phyloP scores from a whole-genome alignment of 116 monocot genomes.

The Cymodocea nodosa region DNA sequence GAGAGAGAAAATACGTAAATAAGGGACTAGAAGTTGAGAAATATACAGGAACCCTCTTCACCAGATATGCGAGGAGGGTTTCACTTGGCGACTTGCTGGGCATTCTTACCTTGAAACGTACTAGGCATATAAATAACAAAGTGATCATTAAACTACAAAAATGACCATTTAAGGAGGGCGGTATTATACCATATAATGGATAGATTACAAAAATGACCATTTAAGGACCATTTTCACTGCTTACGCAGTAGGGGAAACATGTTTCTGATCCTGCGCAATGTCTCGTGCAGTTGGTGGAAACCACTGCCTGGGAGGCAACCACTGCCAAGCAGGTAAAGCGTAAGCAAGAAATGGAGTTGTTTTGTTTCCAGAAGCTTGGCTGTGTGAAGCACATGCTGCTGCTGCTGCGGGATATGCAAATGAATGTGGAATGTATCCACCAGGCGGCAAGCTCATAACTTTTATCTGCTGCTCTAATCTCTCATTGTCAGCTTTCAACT shows the following conservation, averaged over 20 bases:
- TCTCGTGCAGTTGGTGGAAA: constrained; percentile 26
- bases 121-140: not conserved
- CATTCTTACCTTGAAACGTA: too few species aligned
- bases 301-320: constrained; percentile 18
- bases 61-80: too few species aligned
- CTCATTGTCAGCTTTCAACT: constrained; percentile 58
- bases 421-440: constrained; percentile 56
- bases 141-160: not conserved
- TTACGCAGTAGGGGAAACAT: constrained; percentile 10
- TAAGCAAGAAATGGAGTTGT: constrained; percentile 15
- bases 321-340: constrained; percentile 37
- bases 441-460: constrained; percentile 29
- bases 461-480: constrained; percentile 57
- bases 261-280: constrained; percentile 40
- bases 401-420: constrained; percentile 9
- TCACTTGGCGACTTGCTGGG: too few species aligned
- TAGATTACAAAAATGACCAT: not conserved
- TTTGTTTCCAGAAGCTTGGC: constrained; percentile 19
- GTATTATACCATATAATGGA: not conserved
- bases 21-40: too few species aligned
- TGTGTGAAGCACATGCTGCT: constrained; percentile 19
- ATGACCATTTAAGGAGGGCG: not conserved
- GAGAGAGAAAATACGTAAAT: too few species aligned
- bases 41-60: too few species aligned
- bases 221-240: not conserved